Evolutionary conservation across 2,329 filamentous ascomycete genomes (phyloP).

Genomic region (Nemania abortiva): DNA sequence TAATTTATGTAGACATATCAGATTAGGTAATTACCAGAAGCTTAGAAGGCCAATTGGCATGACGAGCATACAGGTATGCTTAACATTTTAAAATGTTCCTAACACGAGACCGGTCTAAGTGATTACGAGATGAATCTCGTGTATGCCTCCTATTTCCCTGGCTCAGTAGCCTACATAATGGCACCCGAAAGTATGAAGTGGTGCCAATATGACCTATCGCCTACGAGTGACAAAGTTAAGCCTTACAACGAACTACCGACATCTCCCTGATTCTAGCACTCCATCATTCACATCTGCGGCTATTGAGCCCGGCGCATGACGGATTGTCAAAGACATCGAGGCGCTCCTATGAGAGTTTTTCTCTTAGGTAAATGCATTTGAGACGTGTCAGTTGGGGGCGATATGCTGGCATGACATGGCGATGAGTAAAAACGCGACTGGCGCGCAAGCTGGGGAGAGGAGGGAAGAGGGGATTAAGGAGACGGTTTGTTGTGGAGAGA

Average conservation of each 20-base stretch:
- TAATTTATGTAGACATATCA: not conserved
- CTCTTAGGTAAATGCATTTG: slow-evolving; percentile 29
- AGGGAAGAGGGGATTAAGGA: not conserved
- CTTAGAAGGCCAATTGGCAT: not conserved
- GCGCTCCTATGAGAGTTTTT: slow-evolving; percentile 27
- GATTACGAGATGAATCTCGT: not conserved
- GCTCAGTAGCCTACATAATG: not conserved
- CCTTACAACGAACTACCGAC: slow-evolving; percentile 25
- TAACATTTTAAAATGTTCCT: not conserved
- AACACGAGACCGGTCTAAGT: not conserved
- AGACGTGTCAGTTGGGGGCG: slow-evolving; percentile 3
- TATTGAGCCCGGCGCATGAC: not conserved
- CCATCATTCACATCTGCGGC: slow-evolving; percentile 3
- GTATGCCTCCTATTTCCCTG: not conserved
- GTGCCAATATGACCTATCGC: not conserved
- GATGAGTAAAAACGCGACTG: slow-evolving; percentile 6
- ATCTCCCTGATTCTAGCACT: not conserved
- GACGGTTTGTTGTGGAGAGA: slow-evolving; percentile 1
- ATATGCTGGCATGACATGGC: not conserved
- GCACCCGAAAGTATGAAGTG: not conserved
- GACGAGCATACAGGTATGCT: not conserved
- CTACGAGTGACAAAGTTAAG: slow-evolving; percentile 13
- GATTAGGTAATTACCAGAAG: not conserved
- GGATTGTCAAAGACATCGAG: slow-evolving; percentile 2
- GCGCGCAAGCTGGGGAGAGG: not conserved